Evolutionary conservation across 768 basidiomycete genomes (phyloP).

Genomic region (Favolaschia claudopus): DNA sequence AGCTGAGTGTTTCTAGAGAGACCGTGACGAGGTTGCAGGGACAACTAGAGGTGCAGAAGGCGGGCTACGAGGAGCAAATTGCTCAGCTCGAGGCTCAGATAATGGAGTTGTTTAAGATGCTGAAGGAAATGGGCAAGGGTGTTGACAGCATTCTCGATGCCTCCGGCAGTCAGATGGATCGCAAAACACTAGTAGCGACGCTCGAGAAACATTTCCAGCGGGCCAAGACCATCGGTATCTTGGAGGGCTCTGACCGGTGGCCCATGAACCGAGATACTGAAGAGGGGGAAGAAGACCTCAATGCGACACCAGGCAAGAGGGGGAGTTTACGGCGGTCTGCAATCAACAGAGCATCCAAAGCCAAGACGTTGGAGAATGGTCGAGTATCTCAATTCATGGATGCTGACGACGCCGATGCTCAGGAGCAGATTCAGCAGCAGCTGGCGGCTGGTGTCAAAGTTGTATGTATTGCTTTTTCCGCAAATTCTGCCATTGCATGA

Average conservation of each 20-base stretch:
- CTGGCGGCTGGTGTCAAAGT: constrained; percentile 76
- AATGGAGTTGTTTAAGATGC: constrained; percentile 92
- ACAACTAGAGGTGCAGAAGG: constrained; percentile 79
- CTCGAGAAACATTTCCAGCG: constrained; percentile 86
- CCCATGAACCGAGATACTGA: constrained; percentile 45
- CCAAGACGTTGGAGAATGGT: constrained; percentile 55
- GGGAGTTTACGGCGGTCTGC: constrained; percentile 49
- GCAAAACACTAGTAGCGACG: constrained; percentile 79
- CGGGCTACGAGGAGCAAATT: constrained; percentile 85
- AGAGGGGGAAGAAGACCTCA: constrained; percentile 57
- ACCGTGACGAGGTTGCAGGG: constrained; percentile 78
- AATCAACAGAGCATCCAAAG: constrained; percentile 37
- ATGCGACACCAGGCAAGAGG: constrained; percentile 64
- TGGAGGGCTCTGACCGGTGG: constrained; percentile 66
- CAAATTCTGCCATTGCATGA: not conserved
- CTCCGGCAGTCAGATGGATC: constrained; percentile 68
- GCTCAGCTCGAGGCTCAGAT: constrained; percentile 91
- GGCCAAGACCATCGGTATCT: constrained; percentile 81
- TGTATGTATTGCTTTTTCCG: constrained; percentile 48
- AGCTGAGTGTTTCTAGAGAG: constrained; percentile 79
- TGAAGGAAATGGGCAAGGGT: constrained; percentile 83
- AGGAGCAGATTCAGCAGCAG: constrained; percentile 88
- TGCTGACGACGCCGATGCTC: constrained; percentile 82
- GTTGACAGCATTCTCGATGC: constrained; percentile 78
- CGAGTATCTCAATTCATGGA: constrained; percentile 88